phyloP scores from a whole-genome alignment of 139 green algal genomes.

The Coelastrella sp. region DNA sequence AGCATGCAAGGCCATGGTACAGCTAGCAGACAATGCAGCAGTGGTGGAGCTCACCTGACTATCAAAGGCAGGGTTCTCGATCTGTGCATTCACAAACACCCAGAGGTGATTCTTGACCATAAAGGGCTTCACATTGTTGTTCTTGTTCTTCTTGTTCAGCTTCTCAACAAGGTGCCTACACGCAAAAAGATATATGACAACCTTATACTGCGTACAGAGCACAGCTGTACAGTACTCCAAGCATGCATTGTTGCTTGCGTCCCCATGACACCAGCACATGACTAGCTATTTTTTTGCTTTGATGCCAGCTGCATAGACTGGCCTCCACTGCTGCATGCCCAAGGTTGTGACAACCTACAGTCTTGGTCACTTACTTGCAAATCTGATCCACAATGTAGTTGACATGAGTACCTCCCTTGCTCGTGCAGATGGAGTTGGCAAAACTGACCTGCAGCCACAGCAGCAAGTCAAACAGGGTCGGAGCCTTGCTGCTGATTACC shows the following conservation, averaged over 20 bases:
- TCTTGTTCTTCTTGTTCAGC: conserved; percentile 98
- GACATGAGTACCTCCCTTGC: conserved; percentile 98
- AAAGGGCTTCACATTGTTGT: conserved; percentile 90
- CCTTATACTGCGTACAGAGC: neutral
- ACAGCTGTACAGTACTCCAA: neutral
- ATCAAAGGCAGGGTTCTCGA: conserved; percentile 99
- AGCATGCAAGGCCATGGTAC: neutral
- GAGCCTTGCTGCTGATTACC: too few relatives aligned
- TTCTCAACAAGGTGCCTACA: conserved; percentile 81
- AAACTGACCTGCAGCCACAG: conserved; percentile 92
- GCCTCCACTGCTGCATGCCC: too few relatives aligned
- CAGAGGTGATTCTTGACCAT: conserved; percentile 99
- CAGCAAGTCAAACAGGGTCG: too few relatives aligned
- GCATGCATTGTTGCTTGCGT: neutral
- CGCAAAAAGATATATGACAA: neutral
- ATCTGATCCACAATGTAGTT: conserved; percentile 94
- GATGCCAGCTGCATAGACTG: too few relatives aligned
- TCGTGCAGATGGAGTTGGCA: conserved; percentile 98
- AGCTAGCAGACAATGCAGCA: neutral
- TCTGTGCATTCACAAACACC: conserved; percentile 97
- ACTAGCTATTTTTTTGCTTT: too few relatives aligned
- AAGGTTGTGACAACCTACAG: too few relatives aligned
- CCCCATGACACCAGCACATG: neutral
- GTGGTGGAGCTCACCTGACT: conserved; percentile 78
- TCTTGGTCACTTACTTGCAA: conserved; percentile 67